Base-by-base conservation (phyloP, 768 basidiomycete species). In the Kwoniella mangroviensis region DNA sequence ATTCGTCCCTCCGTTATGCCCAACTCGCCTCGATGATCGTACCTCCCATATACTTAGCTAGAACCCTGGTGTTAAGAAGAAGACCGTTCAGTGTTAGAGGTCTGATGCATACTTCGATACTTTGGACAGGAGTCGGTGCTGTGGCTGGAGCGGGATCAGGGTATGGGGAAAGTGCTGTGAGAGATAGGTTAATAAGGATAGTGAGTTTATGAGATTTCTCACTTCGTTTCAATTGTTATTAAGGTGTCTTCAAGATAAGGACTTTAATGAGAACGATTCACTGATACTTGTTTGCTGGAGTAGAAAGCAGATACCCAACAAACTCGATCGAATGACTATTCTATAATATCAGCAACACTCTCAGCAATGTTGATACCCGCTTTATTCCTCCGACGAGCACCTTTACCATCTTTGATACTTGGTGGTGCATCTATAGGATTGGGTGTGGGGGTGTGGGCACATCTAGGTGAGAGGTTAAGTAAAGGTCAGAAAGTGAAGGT, bases 391-490 rank as follows among this genome's bases (percentile, higher is more conserved):
- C 66, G 68, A n/a, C 63, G 82, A 41, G 81, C 81, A n/a, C 73
- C 79, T 15, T 61, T 82, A 7, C 68, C 70, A 12, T 55, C 52
- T 17, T 64, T 82, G 13, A 73, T 79, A 3, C 63, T 78, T 1
- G 82, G 82, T 10, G 82, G 82, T n/a, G 81, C 75, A 28, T 65
- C 67, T 56, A 67, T 82, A 19, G 82, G 82, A 21, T 57, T 83
- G 51, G 79, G 77, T 24, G 69, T 64, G 10, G 82, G 82, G 0
- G 73, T 77, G 6, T 73, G 63, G 69, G 63, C 74, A 4, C 78
- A 81, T 73, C 57, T 81, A 15, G 67, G 72, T 17, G 70, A 77
- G 58, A 67, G 42, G 41, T 70, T 70, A 22, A 24, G 57, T 0
- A 73, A 79, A 59, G 81, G 81, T 17, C 51, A 75, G 28, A 70